phyloP scores from a whole-genome alignment of 2,329 filamentous ascomycete genomes.

The Orbilia quercus region DNA sequence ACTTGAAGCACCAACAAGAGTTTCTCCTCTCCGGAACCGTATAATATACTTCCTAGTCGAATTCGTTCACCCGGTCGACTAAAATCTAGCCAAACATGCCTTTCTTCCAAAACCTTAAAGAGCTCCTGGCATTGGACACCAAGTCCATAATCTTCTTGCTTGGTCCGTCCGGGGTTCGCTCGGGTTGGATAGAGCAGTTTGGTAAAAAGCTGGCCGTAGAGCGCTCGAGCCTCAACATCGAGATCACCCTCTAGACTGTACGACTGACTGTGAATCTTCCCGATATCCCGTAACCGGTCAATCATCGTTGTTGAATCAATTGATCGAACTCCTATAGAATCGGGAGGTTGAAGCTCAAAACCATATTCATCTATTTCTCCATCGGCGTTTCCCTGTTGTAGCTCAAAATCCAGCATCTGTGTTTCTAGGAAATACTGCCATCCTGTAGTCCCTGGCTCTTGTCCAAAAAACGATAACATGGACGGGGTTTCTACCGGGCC shows the following conservation, averaged over 20 bases:
- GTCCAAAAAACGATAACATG: constrained; percentile 58
- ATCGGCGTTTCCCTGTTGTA: constrained; percentile 51
- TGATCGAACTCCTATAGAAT: constrained; percentile 47
- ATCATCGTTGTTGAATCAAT: constrained; percentile 50
- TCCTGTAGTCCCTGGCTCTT: constrained; percentile 59
- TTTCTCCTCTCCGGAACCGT: constrained; percentile 71
- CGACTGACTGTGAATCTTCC: constrained; percentile 25
- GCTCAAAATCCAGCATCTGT: constrained; percentile 57
- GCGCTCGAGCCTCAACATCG: constrained; percentile 27
- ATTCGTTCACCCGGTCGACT: constrained; percentile 80
- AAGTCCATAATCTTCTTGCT: constrained; percentile 71
- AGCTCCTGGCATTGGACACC: constrained; percentile 77
- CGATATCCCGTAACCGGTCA: constrained; percentile 47
- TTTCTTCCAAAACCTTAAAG: constrained; percentile 72
- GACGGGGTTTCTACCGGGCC: constrained; percentile 57
- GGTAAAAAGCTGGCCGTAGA: constrained; percentile 64
- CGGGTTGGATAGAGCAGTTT: constrained; percentile 64
- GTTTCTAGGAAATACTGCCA: constrained; percentile 60
- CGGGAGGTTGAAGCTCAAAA: constrained; percentile 46
- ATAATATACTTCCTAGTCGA: constrained; percentile 76
- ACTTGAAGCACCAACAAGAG: constrained; percentile 77
- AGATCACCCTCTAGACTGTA: constrained; percentile 29
- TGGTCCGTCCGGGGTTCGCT: constrained; percentile 68
- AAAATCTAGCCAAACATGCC: constrained; percentile 79
- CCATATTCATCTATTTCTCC: constrained; percentile 57